Percentiles rank a stretch among this genome's conserved stretches.
phyloP scores from a whole-genome alignment of 805 yeast genomes.

The Teunomyces panamensis region DNA sequence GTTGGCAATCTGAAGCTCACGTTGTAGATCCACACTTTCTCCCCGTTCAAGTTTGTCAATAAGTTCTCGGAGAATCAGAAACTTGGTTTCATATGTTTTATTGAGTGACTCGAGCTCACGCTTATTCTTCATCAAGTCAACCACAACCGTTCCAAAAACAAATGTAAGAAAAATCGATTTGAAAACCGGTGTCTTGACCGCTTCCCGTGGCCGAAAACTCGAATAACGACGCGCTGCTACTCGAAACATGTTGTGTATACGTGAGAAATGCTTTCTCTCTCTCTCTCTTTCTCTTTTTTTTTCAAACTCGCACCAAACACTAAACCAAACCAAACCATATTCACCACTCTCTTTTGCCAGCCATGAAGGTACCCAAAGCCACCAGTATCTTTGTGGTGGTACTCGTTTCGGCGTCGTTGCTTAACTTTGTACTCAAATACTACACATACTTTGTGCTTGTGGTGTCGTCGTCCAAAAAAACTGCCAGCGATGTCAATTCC shows the following conservation, averaged over 20 bases:
- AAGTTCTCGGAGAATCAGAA: slow-evolving; percentile 29
- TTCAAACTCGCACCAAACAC: neutral
- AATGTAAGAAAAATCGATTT: slow-evolving; percentile 38
- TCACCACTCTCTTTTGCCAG: neutral
- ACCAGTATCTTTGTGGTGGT: slow-evolving; percentile 34
- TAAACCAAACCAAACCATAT: no score
- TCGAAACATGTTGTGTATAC: neutral
- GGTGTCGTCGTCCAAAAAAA: slow-evolving; percentile 26
- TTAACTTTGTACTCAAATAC: slow-evolving; percentile 34
- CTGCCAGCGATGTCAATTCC: slow-evolving; percentile 19
- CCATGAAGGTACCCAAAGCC: slow-evolving; percentile 31
- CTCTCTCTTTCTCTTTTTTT: neutral
- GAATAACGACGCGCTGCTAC: neutral
- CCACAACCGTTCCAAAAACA: slow-evolving; percentile 44
- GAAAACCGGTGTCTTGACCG: slow-evolving; percentile 27
- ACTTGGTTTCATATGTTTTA: slow-evolving; percentile 37
- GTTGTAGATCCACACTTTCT: slow-evolving; percentile 40
- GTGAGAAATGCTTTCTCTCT: neutral
- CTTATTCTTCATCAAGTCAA: slow-evolving; percentile 46
- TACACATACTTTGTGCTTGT: slow-evolving; percentile 36
- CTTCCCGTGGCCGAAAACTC: neutral
- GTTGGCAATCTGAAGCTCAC: slow-evolving; percentile 40
- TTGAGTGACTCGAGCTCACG: slow-evolving; percentile 42
- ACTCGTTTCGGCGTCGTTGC: slow-evolving; percentile 27
- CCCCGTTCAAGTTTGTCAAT: slow-evolving; percentile 27